Evolutionary conservation across 176 grass and related monocot species (phyloP).

Genomic region (Rhynchospora breviuscula): DNA sequence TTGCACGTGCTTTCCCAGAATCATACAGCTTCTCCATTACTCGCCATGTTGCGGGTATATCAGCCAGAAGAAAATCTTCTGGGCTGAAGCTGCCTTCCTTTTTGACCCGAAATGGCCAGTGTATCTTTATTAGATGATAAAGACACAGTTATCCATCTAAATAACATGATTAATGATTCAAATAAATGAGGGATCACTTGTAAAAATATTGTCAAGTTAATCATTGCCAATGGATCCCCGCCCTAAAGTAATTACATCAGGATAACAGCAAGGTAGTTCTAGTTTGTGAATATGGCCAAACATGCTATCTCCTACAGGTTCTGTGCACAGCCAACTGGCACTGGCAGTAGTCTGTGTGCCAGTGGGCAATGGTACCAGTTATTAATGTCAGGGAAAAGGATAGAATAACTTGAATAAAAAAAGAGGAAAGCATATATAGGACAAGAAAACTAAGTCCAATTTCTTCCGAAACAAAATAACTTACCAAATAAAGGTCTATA

Average conservation of each 20-base stretch:
- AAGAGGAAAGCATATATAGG: neutral
- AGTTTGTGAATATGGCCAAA: neutral
- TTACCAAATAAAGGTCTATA: conserved; percentile 20
- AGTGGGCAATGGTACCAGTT: neutral
- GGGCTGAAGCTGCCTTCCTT: conserved; percentile 39
- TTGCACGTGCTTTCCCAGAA: conserved; percentile 58
- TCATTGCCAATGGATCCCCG: too few relatives aligned
- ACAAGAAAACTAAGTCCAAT: neutral
- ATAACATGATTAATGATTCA: neutral
- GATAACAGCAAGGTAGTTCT: neutral
- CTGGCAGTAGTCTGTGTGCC: neutral
- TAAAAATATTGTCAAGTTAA: too few relatives aligned
- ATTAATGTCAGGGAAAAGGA: too few relatives aligned
- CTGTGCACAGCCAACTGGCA: neutral
- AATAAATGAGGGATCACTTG: neutral
- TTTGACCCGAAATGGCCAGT: conserved; percentile 78
- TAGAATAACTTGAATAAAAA: too few relatives aligned
- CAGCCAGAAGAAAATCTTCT: conserved; percentile 44
- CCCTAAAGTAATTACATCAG: too few relatives aligned
- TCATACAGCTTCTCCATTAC: conserved; percentile 68
- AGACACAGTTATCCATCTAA: neutral
- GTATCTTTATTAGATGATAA: conserved; percentile 45
- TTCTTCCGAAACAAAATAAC: neutral
- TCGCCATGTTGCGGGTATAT: conserved; percentile 56
- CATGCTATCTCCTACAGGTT: neutral